Base-by-base conservation (phyloP, 169 alveolate genomes). In the Amoebophrya sp. region DNA sequence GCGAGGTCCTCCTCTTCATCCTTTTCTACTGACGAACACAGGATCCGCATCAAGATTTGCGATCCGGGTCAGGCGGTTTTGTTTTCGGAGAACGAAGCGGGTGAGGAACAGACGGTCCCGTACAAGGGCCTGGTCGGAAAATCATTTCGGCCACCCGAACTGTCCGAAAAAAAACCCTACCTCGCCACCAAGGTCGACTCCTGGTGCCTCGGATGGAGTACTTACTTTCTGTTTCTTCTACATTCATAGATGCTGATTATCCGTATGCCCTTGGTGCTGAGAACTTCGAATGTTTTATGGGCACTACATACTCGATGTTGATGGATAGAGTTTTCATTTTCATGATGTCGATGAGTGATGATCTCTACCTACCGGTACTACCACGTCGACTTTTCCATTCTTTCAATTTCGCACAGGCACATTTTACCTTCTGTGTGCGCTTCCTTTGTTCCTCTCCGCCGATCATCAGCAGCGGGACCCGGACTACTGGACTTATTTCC, bases 201-300 rank as follows among this genome's bases (percentile, higher is more conserved):
- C 90, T 92, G 94, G 94, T 92, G 94, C 89, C 89, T 92, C 23
- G 94, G 94, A 31, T 92, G 94, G 94, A 92, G 94, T 67, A 92
- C 91, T n/a, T n/a, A n/a, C n/a, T n/a, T n/a, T n/a, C n/a, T n/a
- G n/a, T n/a, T n/a, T n/a, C n/a, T n/a, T n/a, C n/a, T n/a, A n/a
- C n/a, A n/a, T n/a, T n/a, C n/a, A n/a, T n/a, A n/a, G n/a, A n/a
- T 42, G 20, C 13, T 42, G 48, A 7, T 42, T 42, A 42, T 42
- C 13, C 20, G 48, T 7, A 4, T 42, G 45, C 38, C 41, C 42
- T 67, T 31, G 5, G 18, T 18, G 31, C n/a, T 41, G 34, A 39
- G 18, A 43, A 16, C 2, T 13, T 15, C 26, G 89, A 4, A 1
- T 41, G 40, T 15, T 38, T 38, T 34, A 38, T 87, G 15, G n/a